phyloP scores from a whole-genome alignment of 2,329 filamentous ascomycete species.

The Fusarium sp. region DNA sequence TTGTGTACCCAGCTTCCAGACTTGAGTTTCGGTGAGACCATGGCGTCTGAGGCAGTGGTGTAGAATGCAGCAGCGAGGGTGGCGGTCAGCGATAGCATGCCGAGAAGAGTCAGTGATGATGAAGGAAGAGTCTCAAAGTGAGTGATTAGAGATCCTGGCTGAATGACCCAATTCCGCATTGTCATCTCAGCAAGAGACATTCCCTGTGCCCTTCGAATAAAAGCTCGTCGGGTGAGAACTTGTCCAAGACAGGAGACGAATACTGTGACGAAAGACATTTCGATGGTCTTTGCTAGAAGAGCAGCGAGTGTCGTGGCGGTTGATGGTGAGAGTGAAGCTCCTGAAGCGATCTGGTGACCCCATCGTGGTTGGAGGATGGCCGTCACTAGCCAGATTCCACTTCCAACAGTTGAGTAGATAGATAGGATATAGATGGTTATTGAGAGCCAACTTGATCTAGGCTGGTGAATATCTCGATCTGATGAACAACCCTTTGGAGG shows the following conservation, averaged over 20 bases:
- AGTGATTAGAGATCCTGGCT: constrained; percentile 78
- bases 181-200: constrained; percentile 81
- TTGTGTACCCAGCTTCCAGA: constrained; percentile 63
- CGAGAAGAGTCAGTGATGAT: constrained; percentile 72
- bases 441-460: constrained; percentile 60
- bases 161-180: constrained; percentile 78
- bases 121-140: constrained; percentile 74
- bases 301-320: constrained; percentile 76
- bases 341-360: constrained; percentile 65
- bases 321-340: constrained; percentile 66
- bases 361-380: constrained; percentile 72
- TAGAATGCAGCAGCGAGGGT: constrained; percentile 77
- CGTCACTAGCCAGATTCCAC: constrained; percentile 73
- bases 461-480: constrained; percentile 47
- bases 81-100: constrained; percentile 71
- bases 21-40: constrained; percentile 78
- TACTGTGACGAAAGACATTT: constrained; percentile 80
- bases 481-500: constrained; percentile 52
- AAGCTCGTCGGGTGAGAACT: constrained; percentile 75
- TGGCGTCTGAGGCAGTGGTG: constrained; percentile 78
- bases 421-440: constrained; percentile 61
- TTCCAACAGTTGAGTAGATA: constrained; percentile 72
- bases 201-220: constrained; percentile 69
- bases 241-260: constrained; percentile 82
- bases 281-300: constrained; percentile 79